Conservation (phyloP, 805 yeast species). For the Saccharomycopsis guyanensis region DNA sequence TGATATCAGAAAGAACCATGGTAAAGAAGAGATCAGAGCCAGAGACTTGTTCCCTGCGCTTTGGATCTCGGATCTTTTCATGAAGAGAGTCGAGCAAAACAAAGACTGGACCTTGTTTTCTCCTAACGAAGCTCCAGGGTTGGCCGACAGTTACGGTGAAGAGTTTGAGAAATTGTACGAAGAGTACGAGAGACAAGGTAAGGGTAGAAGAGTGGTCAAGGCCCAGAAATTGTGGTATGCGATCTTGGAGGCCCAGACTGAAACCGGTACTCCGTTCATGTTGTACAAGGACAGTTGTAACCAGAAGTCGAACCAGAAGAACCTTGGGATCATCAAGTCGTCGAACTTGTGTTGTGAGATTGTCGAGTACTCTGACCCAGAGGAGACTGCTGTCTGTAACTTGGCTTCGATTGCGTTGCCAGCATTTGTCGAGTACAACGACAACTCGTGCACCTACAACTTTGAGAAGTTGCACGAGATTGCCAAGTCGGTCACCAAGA, state of each 20-base stretch:
- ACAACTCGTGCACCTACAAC: conserved; percentile 47
- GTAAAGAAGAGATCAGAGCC: conserved; percentile 89
- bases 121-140: conserved; percentile 82
- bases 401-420: conserved; percentile 89
- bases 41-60: conserved; percentile 88
- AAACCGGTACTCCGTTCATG: conserved; percentile 95
- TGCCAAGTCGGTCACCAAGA: conserved; percentile 68
- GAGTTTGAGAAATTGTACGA: conserved; percentile 69
- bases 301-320: conserved; percentile 79
- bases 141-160: conserved; percentile 75
- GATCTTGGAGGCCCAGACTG: conserved; percentile 86
- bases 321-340: conserved; percentile 85
- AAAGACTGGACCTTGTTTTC: conserved; percentile 86
- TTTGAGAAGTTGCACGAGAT: conserved; percentile 69
- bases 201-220: conserved; percentile 54
- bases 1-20: conserved; percentile 86
- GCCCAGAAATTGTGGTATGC: conserved; percentile 92
- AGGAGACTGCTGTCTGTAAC: conserved; percentile 94
- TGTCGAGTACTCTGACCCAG: conserved; percentile 84
- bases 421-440: conserved; percentile 49
- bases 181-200: conserved; percentile 63
- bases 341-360: conserved; percentile 94
- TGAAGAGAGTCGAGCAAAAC: conserved; percentile 77
- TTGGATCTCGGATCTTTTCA: conserved; percentile 93
- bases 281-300: conserved; percentile 91